These are phyloP conservation scores for Rhodomyrtus psidioides DNA, from an alignment of 441 rosid species.

Conservation along the genomic window DNA sequence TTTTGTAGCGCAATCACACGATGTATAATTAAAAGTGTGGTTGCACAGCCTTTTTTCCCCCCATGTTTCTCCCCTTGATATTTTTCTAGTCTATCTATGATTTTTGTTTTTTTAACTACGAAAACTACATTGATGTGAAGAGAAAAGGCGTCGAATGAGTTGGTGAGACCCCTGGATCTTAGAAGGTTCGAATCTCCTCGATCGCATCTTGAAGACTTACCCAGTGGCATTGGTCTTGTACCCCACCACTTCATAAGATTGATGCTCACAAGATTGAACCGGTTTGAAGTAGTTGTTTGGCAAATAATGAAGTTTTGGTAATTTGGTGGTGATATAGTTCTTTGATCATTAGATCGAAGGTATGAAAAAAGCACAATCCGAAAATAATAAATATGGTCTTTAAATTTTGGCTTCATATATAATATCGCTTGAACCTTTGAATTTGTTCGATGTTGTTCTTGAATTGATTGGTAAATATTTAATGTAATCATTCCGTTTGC, in stretches of 20 bases:
- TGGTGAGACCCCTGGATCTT: too few relatives aligned
- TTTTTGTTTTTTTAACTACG: neutral
- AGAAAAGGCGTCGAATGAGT: too few relatives aligned
- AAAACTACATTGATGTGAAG: neutral
- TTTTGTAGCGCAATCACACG: neutral
- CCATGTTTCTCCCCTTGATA: neutral
- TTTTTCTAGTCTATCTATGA: neutral
- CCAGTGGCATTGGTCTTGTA: too few relatives aligned
- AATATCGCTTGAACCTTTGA: too few relatives aligned
- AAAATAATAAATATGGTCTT: neutral
- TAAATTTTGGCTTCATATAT: fast-evolving
- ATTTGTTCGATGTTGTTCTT: fast-evolving
- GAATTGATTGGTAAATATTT: neutral
- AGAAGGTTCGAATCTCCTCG: too few relatives aligned
- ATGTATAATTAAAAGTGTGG: neutral
- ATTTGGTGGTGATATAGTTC: neutral
- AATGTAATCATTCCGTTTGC: too few relatives aligned
- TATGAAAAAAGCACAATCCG: neutral
- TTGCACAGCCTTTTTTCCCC: neutral
- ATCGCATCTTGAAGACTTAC: too few relatives aligned
- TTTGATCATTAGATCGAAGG: neutral
- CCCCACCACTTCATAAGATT: neutral
- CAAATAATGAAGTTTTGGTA: neutral
- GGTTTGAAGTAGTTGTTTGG: neutral
- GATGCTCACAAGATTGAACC: neutral